Conservation (phyloP, 2,329 filamentous ascomycete genomes). For the Lachnellula arida region DNA sequence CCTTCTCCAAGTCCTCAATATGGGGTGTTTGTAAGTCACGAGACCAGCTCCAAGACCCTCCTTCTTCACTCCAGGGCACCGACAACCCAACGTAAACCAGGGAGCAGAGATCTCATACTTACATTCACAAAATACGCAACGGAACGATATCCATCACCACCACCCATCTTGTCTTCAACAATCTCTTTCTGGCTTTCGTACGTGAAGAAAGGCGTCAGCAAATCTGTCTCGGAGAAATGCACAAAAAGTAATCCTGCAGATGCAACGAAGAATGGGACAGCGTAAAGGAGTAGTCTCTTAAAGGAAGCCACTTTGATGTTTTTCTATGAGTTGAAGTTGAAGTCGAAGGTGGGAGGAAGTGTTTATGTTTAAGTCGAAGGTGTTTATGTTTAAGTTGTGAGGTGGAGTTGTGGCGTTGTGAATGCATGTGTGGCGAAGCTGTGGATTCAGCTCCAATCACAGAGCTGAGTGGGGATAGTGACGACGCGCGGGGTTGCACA, state of each 20-base stretch:
- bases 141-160: slow-evolving; percentile 50
- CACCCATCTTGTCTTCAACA: slow-evolving; percentile 22
- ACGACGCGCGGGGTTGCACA: neutral
- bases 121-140: slow-evolving; percentile 76
- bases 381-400: slow-evolving; percentile 1
- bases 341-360: neutral
- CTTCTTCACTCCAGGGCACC: neutral
- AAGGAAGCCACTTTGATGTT: slow-evolving; percentile 20
- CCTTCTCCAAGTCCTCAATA: neutral
- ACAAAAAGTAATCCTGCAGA: slow-evolving; percentile 16
- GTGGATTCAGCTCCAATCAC: slow-evolving; percentile 14
- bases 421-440: neutral
- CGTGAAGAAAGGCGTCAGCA: slow-evolving; percentile 1
- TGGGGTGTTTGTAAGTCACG: neutral
- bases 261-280: slow-evolving; percentile 15
- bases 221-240: slow-evolving; percentile 12
- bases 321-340: neutral
- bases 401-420: slow-evolving; percentile 10
- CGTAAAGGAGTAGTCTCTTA: slow-evolving; percentile 13
- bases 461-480: slow-evolving; percentile 13
- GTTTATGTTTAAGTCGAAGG: too few relatives aligned
- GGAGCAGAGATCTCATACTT: slow-evolving; percentile 15
- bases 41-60: neutral
- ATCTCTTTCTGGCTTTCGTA: neutral
- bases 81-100: neutral